These are phyloP conservation scores for Komagataella pseudopastoris DNA, from an alignment of 805 yeast genomes.

Conservation along the genomic window DNA sequence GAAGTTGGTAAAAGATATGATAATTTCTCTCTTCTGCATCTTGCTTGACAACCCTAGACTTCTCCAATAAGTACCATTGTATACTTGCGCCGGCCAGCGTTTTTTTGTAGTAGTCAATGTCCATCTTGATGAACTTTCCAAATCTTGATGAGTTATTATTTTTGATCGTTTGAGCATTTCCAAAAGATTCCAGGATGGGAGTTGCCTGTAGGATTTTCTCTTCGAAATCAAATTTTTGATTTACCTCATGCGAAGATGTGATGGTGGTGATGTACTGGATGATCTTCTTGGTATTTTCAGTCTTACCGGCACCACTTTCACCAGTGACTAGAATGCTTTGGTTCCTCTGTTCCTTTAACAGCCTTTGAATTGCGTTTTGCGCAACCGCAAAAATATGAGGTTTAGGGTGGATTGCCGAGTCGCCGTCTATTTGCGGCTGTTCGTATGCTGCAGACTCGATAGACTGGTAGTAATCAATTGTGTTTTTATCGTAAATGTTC, in stretches of 20 bases:
- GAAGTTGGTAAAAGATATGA: slow-evolving; percentile 82
- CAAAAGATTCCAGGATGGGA: slow-evolving; percentile 92
- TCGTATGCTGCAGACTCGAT: slow-evolving; percentile 5
- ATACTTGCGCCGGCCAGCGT: slow-evolving; percentile 79
- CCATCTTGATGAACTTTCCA: slow-evolving; percentile 89
- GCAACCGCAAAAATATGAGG: slow-evolving; percentile 93
- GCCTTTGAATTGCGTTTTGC: slow-evolving; percentile 70
- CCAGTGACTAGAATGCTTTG: slow-evolving; percentile 97
- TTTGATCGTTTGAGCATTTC: slow-evolving; percentile 91
- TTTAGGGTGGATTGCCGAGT: slow-evolving; percentile 14
- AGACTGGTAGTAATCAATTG: slow-evolving; percentile 37
- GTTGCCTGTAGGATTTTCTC: slow-evolving; percentile 83
- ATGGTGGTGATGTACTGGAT: slow-evolving; percentile 83
- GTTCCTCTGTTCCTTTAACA: slow-evolving; percentile 54
- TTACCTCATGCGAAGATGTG: slow-evolving; percentile 21
- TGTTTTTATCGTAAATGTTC: slow-evolving; percentile 53
- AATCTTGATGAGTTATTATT: slow-evolving; percentile 93
- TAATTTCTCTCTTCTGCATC: slow-evolving; percentile 73
- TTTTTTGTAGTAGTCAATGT: slow-evolving; percentile 43
- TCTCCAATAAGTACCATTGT: slow-evolving; percentile 89
- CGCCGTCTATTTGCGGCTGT: slow-evolving; percentile 1
- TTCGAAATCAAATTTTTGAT: slow-evolving; percentile 40
- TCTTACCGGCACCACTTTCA: slow-evolving; percentile 97
- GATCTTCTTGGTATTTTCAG: slow-evolving; percentile 92
- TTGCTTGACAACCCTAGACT: slow-evolving; percentile 81